phyloP scores from a whole-genome alignment of 75 land plant species.

The Larix kaempferi region DNA sequence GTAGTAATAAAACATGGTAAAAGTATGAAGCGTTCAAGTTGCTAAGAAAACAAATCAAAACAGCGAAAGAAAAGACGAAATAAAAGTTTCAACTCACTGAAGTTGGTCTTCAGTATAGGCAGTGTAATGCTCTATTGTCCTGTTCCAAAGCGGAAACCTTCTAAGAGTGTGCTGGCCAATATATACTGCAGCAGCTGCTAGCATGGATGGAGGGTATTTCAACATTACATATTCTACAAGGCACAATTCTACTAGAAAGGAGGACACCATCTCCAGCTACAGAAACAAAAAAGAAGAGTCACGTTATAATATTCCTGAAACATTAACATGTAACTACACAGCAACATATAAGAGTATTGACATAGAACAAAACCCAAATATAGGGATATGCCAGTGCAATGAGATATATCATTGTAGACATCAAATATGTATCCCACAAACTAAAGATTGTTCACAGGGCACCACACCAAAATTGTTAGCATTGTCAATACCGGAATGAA shows the following conservation, averaged over 20 bases:
- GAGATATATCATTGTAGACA: too few species aligned
- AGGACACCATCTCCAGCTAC: conserved; percentile 42
- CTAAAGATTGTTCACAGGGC: not conserved
- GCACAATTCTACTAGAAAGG: conserved; percentile 38
- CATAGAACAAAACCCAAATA: too few species aligned
- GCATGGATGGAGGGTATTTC: conserved; percentile 30
- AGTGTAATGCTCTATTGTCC: conserved; percentile 27
- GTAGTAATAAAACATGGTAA: not conserved
- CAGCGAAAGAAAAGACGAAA: not conserved
- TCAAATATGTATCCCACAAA: too few species aligned
- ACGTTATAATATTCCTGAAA: not conserved
- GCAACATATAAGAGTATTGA: not conserved
- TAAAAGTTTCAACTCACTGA: conserved; percentile 20
- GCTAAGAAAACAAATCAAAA: not conserved
- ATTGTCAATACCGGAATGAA: not conserved
- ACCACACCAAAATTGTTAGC: not conserved
- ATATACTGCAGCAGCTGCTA: conserved; percentile 52
- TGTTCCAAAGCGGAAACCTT: conserved; percentile 32
- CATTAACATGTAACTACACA: not conserved
- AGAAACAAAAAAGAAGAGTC: not conserved
- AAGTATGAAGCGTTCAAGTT: too few species aligned
- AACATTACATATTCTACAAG: conserved; percentile 45
- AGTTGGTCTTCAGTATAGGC: conserved; percentile 48
- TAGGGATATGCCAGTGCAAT: too few species aligned
- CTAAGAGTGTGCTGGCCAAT: conserved; percentile 29